Evolutionary conservation across 2,329 filamentous ascomycete species (phyloP), one percentile per base, ranked within the genome.

Genomic region (Capronia epimyces): DNA sequence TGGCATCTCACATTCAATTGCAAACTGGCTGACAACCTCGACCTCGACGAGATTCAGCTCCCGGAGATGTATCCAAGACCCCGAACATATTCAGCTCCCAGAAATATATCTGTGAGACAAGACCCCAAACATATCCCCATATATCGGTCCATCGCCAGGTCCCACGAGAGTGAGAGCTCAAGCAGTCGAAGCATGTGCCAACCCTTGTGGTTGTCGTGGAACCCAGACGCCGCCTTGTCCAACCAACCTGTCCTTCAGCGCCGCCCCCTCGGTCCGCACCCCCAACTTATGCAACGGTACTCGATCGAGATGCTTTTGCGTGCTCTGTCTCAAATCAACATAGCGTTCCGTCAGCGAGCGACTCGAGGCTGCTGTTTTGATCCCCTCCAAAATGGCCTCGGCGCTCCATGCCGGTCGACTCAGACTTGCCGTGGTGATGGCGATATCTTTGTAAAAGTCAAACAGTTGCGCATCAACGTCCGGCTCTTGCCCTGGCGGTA

Each of bases 251-350:
- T 62, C 60, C 40, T 53, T 53, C 41, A 58, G 41, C 4, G 32
- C 52, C 13, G 53, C 53, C 15, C 57, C 53, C 15, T 60, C 57
- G 4, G 75, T 79, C 45, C 83, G 71, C 37, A 86, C 71, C 0
- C 82, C 83, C 2, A 76, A 70, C 60, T 70, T 70, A 62, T 84
- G 80, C 40, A 83, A 59, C 2, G 82, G 82, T 2, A 84, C 69
- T 47, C 72, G 71, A 53, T 83, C 81, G 5, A 83, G 70, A 32
- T 73, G 69, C 52, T 71, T 74, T 65, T 83, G 78, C 2, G 79
- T 70, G 16, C 66, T 71, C 13, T 72, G 69, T 20, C 78, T 70
- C 1, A 72, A 67, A 45, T 75, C 75, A 1, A 75, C 69, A 54
- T 78, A 71, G 13, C 71, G 68, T 32, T 78, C 75, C 6, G 67